These are phyloP conservation scores for Guadua angustifolia DNA, from an alignment of 176 grass and related monocot species.

Conservation along the genomic window DNA sequence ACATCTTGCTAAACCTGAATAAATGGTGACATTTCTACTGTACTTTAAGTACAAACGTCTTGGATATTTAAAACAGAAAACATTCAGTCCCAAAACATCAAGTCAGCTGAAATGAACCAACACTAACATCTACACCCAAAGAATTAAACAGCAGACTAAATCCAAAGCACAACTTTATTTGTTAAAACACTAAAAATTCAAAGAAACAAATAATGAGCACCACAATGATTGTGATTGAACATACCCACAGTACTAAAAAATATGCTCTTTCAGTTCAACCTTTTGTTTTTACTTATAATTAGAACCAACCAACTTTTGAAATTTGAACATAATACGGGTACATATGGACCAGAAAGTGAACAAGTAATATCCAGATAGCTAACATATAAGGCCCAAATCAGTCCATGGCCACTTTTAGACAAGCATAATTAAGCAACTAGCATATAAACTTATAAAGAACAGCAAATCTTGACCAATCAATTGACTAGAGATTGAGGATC, in stretches of 20 bases:
- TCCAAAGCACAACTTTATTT: not conserved
- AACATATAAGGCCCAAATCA: not conserved
- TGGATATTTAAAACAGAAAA: not conserved
- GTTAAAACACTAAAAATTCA: not conserved
- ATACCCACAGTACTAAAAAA: constrained; percentile 2
- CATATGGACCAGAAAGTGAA: not conserved
- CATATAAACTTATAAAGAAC: too few species aligned
- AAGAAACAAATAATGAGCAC: not conserved
- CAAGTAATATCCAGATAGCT: not conserved
- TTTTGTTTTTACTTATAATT: not conserved
- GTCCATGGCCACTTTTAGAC: not conserved
- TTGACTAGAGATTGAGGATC: not conserved
- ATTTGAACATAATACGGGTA: not conserved
- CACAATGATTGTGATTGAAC: constrained; percentile 4
- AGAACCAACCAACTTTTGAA: not conserved
- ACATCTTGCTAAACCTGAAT: not conserved
- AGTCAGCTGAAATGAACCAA: too few species aligned
- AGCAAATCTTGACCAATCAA: not conserved
- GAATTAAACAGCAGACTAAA: not conserved
- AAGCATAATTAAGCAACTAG: not conserved
- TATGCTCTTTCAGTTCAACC: not conserved
- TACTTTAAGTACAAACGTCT: not conserved
- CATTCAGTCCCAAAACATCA: not conserved
- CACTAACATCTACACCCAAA: not conserved
- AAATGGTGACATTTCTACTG: not conserved